Base-by-base conservation (phyloP, 1,139 yeast genomes). In the Wickerhamiella pararugosa region DNA sequence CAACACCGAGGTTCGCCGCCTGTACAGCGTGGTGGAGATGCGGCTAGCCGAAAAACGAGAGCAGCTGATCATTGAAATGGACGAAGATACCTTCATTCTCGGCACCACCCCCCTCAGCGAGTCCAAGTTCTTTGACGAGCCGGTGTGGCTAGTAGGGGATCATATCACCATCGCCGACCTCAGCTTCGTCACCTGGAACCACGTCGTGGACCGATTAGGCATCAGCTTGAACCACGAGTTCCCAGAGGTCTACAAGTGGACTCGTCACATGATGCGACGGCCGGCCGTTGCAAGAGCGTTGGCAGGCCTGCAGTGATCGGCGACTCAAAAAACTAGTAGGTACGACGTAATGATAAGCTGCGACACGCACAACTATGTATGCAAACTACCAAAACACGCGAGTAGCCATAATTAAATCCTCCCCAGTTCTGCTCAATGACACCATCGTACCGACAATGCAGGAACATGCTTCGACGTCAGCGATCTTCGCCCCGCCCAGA, bases 231-330 rank as follows among this genome's bases (percentile, higher is more conserved):
- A 80, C 59, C 73, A 74, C 26, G 96, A 87, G 59, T 84, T 83
- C 59, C 96, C 96, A 2, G 97, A 87, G 63, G 95, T 86, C 42
- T 86, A 82, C 66, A 84, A 84, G 60, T 87, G 96, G 96, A 87
- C 95, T 7, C 51, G 52, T 36, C 53, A 53, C 35, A 58, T 62
- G 60, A 51, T 61, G 54, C 53, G 51, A 21, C 56, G 66, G 5
- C 62, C 64, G 1, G 55, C 57, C 2, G 65, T 62, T 5, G 49
- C 53, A 10, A 53, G 61, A 9, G 64, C 65, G 5, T 48, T 61
- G 21, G 53, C 54, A 25, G 61, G 61, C 4, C 49, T 56, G 15
- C 42, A 41, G 34, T 40, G 15, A 27, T 7, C n/a, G 15, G 10
- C 36, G n/a, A 7, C n/a, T 25, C 11, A 10, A 34, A 25, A 32